Evolutionary conservation across 106 monocot species (phyloP).

Genomic region (Dioscorea dumetorum): DNA sequence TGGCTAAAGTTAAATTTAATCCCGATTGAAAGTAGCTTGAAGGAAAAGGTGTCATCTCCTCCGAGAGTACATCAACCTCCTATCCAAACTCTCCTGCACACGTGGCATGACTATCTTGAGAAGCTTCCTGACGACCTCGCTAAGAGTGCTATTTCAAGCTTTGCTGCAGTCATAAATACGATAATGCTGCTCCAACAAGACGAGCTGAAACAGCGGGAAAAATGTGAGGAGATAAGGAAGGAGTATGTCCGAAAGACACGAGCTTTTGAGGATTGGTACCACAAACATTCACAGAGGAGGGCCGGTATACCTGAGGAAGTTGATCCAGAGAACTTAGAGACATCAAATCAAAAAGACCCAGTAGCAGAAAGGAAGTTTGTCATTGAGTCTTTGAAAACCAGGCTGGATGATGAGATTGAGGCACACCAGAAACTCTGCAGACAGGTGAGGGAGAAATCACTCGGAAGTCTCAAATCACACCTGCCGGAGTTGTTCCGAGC

Average conservation of each 20-base stretch:
- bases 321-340: slow-evolving; percentile 21
- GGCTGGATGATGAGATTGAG: slow-evolving; percentile 45
- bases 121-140: slow-evolving; percentile 57
- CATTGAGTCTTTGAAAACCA: slow-evolving; percentile 41
- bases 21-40: slow-evolving; percentile 74
- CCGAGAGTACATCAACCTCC: slow-evolving; percentile 18
- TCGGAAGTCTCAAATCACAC: slow-evolving; percentile 46
- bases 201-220: slow-evolving; percentile 57
- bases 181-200: slow-evolving; percentile 56
- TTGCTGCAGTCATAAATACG: slow-evolving; percentile 48
- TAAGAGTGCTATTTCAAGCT: slow-evolving; percentile 36
- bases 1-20: slow-evolving; percentile 78
- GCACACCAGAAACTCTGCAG: slow-evolving; percentile 31
- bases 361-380: slow-evolving; percentile 31
- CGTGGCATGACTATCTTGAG: slow-evolving; percentile 72
- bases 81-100: slow-evolving; percentile 49
- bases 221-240: slow-evolving; percentile 43
- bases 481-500: slow-evolving; percentile 77
- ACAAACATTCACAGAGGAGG: slow-evolving; percentile 22
- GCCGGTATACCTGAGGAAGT: slow-evolving; percentile 7
- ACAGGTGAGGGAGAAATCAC: slow-evolving; percentile 78
- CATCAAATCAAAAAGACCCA: slow-evolving; percentile 34
- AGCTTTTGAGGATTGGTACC: slow-evolving; percentile 64
- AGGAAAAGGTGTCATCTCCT: slow-evolving; percentile 66
- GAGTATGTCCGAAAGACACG: slow-evolving; percentile 31